Evolutionary conservation across 805 yeast species (phyloP).

Genomic region (Jamesozyma gamospora): DNA sequence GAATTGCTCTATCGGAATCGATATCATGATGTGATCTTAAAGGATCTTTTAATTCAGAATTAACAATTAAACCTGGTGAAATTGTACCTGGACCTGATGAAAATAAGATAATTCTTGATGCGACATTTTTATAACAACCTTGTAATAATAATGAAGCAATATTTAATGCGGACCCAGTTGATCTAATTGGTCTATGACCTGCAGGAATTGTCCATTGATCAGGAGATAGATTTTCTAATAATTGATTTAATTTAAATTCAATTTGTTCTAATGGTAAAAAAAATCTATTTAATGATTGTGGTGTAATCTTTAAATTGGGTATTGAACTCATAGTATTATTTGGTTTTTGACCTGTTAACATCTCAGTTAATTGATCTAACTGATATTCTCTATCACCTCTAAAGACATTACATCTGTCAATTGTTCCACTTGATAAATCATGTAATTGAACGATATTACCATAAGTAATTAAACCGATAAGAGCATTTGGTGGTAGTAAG

Average conservation of each 20-base stretch:
- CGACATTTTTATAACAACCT: constrained; percentile 71
- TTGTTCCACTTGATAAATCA: constrained; percentile 59
- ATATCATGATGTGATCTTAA: constrained; percentile 95
- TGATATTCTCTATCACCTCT: constrained; percentile 82
- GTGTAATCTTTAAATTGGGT: constrained; percentile 29
- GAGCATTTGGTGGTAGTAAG: constrained; percentile 79
- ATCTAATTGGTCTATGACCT: constrained; percentile 77
- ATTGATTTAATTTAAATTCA: constrained; percentile 72
- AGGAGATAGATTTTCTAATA: constrained; percentile 63
- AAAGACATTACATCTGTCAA: constrained; percentile 71
- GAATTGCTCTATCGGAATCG: constrained; percentile 82
- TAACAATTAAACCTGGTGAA: constrained; percentile 90
- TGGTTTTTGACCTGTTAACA: constrained; percentile 50
- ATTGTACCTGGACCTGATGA: constrained; percentile 94
- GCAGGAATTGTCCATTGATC: constrained; percentile 88
- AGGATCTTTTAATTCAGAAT: constrained; percentile 86
- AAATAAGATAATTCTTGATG: constrained; percentile 82
- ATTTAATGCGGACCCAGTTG: constrained; percentile 86
- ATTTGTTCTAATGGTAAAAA: constrained; percentile 66
- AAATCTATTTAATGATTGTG: constrained; percentile 48
- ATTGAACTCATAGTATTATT: constrained; percentile 22
- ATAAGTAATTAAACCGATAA: constrained; percentile 72
- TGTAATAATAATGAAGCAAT: constrained; percentile 78
- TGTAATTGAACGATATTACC: constrained; percentile 89
- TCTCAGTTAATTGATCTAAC: constrained; percentile 44